These are phyloP conservation scores for Blastobotrys ciferrii DNA, from an alignment of 1,139 yeast species.

Conservation along the genomic window DNA sequence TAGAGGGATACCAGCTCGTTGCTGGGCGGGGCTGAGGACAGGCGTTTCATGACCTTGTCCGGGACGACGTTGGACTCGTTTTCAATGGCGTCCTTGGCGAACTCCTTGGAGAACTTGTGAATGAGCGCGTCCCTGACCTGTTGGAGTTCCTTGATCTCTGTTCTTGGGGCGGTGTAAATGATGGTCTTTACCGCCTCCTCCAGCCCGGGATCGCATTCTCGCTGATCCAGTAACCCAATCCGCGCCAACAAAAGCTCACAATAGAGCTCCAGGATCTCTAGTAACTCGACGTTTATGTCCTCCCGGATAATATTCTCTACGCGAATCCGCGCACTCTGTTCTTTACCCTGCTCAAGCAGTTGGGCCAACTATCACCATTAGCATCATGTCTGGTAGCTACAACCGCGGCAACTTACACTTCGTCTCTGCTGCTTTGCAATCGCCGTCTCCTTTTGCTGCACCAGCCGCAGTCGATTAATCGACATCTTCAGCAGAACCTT, in stretches of 20 bases:
- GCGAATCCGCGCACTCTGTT: constrained; percentile 77
- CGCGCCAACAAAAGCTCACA: constrained; percentile 83
- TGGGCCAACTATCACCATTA: constrained; percentile 78
- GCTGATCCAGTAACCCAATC: constrained; percentile 52
- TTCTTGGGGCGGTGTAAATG: constrained; percentile 65
- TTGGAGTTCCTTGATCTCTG: constrained; percentile 72
- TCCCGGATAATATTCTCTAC: constrained; percentile 85
- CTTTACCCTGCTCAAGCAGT: constrained; percentile 65
- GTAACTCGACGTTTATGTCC: constrained; percentile 76
- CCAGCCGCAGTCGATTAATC: constrained; percentile 68
- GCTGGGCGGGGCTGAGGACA: constrained; percentile 67
- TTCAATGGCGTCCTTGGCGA: constrained; percentile 60
- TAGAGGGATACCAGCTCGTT: constrained; percentile 66
- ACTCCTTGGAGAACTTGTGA: constrained; percentile 62
- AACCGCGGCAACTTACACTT: constrained; percentile 35
- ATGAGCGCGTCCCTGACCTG: constrained; percentile 61
- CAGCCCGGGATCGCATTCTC: constrained; percentile 59
- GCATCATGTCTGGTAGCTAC: too few species aligned
- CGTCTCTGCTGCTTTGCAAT: constrained; percentile 79
- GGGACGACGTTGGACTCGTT: constrained; percentile 59
- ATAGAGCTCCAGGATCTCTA: constrained; percentile 77
- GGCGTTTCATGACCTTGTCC: constrained; percentile 59
- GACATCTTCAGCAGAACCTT: constrained; percentile 79
- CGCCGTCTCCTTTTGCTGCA: constrained; percentile 81
- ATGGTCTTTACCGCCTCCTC: constrained; percentile 74